Evolutionary conservation across 106 monocot genomes (phyloP).

Genomic region (Agapanthus africanus): DNA sequence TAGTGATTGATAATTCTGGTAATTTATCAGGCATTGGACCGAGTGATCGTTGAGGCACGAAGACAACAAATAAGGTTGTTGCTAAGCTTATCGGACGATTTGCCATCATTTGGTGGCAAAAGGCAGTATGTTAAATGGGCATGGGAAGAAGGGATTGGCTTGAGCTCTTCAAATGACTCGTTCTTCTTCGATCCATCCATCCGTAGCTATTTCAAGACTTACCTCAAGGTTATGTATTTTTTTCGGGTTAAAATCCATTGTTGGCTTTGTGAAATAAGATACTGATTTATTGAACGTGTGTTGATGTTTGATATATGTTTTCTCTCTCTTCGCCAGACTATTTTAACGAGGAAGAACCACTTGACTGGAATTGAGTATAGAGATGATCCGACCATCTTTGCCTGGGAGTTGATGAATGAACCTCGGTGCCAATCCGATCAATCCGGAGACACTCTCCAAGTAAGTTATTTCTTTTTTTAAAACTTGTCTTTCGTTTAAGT

Average conservation of each 20-base stretch:
- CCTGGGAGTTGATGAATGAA: conserved; percentile 98
- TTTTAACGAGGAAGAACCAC: conserved; percentile 87
- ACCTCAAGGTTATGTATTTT: conserved; percentile 51
- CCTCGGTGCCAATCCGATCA: conserved; percentile 67
- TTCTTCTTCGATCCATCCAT: conserved; percentile 92
- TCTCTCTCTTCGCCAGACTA: conserved; percentile 35
- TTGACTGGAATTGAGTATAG: conserved; percentile 78
- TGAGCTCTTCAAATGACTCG: conserved; percentile 75
- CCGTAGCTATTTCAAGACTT: conserved; percentile 75
- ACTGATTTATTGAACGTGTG: no score
- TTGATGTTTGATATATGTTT: neutral
- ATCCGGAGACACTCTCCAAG: conserved; percentile 84
- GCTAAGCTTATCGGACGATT: conserved; percentile 69
- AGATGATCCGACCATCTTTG: conserved; percentile 93
- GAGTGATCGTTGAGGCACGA: conserved; percentile 57
- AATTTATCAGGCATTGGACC: conserved; percentile 71
- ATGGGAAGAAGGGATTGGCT: conserved; percentile 80
- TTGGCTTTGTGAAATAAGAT: neutral
- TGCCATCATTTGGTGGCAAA: conserved; percentile 76
- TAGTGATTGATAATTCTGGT: neutral
- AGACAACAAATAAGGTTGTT: conserved; percentile 57
- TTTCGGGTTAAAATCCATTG: neutral
- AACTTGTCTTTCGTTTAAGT: no score
- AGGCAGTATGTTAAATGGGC: conserved; percentile 94
- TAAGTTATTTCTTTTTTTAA: conserved; percentile 14